Evolutionary conservation across 345 rosid genomes (phyloP).

Genomic region (Eucalyptus curtisii): DNA sequence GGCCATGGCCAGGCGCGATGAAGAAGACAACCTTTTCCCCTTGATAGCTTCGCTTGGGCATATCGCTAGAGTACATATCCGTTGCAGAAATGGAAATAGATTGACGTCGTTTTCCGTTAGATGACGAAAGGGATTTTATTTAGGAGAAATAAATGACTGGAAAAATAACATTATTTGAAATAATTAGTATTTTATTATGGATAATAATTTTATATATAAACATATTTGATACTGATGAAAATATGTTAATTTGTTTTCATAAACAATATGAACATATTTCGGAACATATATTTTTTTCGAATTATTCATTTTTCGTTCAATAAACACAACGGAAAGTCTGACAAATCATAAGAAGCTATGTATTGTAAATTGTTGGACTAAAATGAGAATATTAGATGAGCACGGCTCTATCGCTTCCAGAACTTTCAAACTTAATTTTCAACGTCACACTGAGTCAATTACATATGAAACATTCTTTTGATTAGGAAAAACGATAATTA

Average conservation of each 20-base stretch:
- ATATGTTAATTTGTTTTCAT: neutral
- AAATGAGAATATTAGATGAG: neutral
- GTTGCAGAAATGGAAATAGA: neutral
- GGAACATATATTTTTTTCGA: neutral
- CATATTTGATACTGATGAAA: no score
- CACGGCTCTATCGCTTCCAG: fast-evolving
- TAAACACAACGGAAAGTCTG: fast-evolving
- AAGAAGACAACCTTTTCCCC: neutral
- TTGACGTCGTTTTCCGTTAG: neutral
- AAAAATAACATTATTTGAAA: neutral
- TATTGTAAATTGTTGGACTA: fast-evolving
- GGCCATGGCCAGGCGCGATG: neutral
- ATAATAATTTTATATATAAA: neutral
- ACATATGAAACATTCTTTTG: neutral
- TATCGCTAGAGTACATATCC: neutral
- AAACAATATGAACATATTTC: no score
- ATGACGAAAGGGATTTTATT: neutral
- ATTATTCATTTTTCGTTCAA: neutral
- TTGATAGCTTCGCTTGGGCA: neutral
- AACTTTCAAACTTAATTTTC: neutral
- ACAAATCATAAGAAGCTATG: neutral
- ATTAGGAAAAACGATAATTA: neutral
- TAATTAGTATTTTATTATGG: neutral
- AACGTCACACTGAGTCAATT: neutral
- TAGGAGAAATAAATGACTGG: neutral